These are phyloP conservation scores for Colletotrichum incanum DNA, from an alignment of 2,329 filamentous ascomycete species.

Conservation along the genomic window DNA sequence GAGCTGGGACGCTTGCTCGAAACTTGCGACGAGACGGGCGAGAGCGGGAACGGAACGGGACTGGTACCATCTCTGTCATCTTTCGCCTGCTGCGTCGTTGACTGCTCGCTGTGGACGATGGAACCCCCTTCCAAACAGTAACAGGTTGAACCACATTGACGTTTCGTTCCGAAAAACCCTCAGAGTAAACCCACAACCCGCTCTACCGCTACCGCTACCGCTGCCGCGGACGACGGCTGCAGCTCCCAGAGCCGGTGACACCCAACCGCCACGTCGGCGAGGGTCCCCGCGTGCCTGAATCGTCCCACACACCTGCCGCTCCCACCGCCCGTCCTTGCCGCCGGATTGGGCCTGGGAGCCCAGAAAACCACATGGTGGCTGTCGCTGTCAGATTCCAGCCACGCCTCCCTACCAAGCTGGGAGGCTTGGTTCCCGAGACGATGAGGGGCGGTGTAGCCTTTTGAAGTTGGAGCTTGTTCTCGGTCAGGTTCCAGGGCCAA, in stretches of 20 bases:
- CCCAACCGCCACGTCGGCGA: constrained; percentile 39
- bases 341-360: constrained; percentile 19
- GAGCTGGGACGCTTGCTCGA: constrained; percentile 20
- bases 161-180: constrained; percentile 19
- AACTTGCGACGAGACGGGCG: constrained; percentile 29
- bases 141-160: background rate
- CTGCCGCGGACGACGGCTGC: constrained; percentile 21
- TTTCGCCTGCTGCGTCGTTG: constrained; percentile 7
- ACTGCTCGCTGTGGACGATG: background rate
- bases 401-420: constrained; percentile 1
- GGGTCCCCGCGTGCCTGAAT: constrained; percentile 29
- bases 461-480: constrained; percentile 27
- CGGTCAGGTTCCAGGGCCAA: constrained; percentile 28
- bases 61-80: constrained; percentile 11
- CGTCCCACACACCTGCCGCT: constrained; percentile 20
- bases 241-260: constrained; percentile 31
- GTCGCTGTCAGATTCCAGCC: constrained; percentile 16
- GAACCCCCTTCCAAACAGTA: constrained; percentile 1
- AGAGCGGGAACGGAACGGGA: constrained; percentile 24
- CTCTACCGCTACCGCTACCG: background rate
- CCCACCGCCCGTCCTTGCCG: constrained; percentile 16
- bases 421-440: constrained; percentile 29
- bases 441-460: constrained; percentile 29
- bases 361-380: constrained; percentile 14
- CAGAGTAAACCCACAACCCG: background rate